These are phyloP conservation scores for Cordyceps pruinosa DNA, from an alignment of 2,329 filamentous ascomycete genomes.

Conservation along the genomic window DNA sequence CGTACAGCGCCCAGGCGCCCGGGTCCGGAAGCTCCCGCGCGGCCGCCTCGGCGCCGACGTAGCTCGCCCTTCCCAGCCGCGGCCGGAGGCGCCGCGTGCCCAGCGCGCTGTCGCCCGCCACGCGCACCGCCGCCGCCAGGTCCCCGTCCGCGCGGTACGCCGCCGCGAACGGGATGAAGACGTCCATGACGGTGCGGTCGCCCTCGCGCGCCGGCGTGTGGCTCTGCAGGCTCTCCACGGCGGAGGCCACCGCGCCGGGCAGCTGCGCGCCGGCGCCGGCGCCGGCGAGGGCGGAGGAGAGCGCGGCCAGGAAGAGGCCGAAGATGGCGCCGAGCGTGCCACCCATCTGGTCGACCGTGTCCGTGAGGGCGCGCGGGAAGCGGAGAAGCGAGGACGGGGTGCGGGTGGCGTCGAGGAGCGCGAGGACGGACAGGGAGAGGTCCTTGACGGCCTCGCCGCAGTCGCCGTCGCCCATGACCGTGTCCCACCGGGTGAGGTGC, in stretches of 20 bases:
- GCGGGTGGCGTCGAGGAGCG: slow-evolving; percentile 36
- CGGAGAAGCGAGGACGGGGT: slow-evolving; percentile 36
- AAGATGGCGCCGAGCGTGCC: slow-evolving; percentile 45
- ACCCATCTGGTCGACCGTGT: slow-evolving; percentile 51
- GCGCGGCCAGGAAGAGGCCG: slow-evolving; percentile 47
- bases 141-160: slow-evolving; percentile 43
- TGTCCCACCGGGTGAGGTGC: slow-evolving; percentile 56
- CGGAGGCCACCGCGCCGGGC: slow-evolving; percentile 31
- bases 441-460: slow-evolving; percentile 56
- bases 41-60: slow-evolving; percentile 46
- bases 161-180: slow-evolving; percentile 46
- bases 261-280: slow-evolving; percentile 11
- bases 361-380: slow-evolving; percentile 41
- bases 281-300: slow-evolving; percentile 33
- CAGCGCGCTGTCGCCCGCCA: slow-evolving; percentile 57
- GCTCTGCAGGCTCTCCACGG: slow-evolving; percentile 38
- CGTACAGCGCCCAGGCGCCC: slow-evolving; percentile 48
- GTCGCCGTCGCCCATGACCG: slow-evolving; percentile 58
- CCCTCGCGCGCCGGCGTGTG: slow-evolving; percentile 50
- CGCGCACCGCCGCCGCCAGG: slow-evolving; percentile 50
- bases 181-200: slow-evolving; percentile 52
- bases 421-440: slow-evolving; percentile 41
- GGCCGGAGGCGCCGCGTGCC: slow-evolving; percentile 33
- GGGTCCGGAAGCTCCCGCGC: slow-evolving; percentile 56
- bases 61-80: slow-evolving; percentile 59